Evolutionary conservation across 2,329 filamentous ascomycete species (phyloP).

Genomic region (Seiridium unicorne): DNA sequence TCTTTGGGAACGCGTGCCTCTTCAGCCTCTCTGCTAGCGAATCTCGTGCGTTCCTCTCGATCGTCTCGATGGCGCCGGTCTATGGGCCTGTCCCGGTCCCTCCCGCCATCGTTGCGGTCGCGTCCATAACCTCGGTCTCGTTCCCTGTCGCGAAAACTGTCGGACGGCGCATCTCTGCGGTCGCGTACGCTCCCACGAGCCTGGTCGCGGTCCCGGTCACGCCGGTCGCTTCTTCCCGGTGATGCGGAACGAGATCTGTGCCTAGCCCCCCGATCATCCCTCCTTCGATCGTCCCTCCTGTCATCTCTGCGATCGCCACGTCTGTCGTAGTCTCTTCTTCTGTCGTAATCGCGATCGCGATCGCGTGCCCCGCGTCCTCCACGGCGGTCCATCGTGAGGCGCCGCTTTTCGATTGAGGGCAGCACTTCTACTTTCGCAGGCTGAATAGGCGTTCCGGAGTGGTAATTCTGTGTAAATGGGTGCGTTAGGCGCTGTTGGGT

Average conservation of each 20-base stretch:
- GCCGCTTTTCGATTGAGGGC: not conserved
- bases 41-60: constrained; percentile 16
- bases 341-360: not conserved
- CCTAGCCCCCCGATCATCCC: constrained; percentile 21
- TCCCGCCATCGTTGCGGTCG: constrained; percentile 25
- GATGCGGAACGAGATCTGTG: constrained; percentile 19
- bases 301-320: constrained; percentile 20
- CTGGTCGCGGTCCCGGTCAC: constrained; percentile 28
- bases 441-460: no score
- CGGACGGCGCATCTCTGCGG: not conserved
- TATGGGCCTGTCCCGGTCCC: constrained; percentile 3
- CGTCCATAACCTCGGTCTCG: constrained; percentile 28
- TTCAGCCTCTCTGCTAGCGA: constrained; percentile 12
- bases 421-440: no score
- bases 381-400: constrained; percentile 1
- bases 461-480: no score
- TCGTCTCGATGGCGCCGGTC: constrained; percentile 6
- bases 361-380: constrained; percentile 4
- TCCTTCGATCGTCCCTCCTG: constrained; percentile 21
- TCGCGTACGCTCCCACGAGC: constrained; percentile 19
- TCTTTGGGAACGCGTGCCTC: not conserved
- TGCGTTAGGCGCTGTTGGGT: no score
- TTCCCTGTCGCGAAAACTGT: constrained; percentile 24
- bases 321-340: constrained; percentile 21
- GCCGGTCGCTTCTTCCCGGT: constrained; percentile 22